Percentiles rank a stretch among this genome's conserved stretches.
phyloP scores from a whole-genome alignment of 148 eudicot species.

The Chenopodium formosanum region DNA sequence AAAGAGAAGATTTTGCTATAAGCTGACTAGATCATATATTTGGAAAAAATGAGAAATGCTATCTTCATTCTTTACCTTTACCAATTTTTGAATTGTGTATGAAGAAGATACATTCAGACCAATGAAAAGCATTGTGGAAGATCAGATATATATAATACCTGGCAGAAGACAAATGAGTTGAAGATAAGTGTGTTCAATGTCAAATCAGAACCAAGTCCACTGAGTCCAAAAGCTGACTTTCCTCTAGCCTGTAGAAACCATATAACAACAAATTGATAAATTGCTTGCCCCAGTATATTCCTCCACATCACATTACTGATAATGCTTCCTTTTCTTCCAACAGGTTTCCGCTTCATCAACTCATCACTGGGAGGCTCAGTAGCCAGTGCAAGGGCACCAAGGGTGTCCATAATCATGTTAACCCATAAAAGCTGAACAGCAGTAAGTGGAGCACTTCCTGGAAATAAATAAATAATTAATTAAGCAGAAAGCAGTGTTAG shows the following conservation, averaged over 20 bases:
- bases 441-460: constrained; percentile 59
- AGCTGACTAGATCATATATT: background rate
- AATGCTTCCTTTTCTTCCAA: constrained; percentile 46
- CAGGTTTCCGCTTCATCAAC: constrained; percentile 47
- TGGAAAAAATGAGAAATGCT: background rate
- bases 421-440: constrained; percentile 65
- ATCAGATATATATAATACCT: constrained; percentile 29
- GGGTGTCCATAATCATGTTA: constrained; percentile 66
- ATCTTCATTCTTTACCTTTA: background rate
- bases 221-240: constrained; percentile 28
- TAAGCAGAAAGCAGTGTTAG: background rate
- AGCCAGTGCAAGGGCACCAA: constrained; percentile 62
- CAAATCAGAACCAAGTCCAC: constrained; percentile 34
- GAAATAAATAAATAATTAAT: constrained; percentile 1
- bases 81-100: background rate
- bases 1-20: constrained; percentile 9
- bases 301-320: constrained; percentile 59
- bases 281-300: constrained; percentile 51
- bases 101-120: background rate
- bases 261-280: constrained; percentile 48
- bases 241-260: constrained; percentile 36
- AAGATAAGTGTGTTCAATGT: constrained; percentile 44
- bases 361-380: constrained; percentile 56
- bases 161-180: constrained; percentile 60
- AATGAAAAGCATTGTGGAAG: background rate